Base-by-base conservation (phyloP, 768 basidiomycete species). In the Panus rudis region DNA sequence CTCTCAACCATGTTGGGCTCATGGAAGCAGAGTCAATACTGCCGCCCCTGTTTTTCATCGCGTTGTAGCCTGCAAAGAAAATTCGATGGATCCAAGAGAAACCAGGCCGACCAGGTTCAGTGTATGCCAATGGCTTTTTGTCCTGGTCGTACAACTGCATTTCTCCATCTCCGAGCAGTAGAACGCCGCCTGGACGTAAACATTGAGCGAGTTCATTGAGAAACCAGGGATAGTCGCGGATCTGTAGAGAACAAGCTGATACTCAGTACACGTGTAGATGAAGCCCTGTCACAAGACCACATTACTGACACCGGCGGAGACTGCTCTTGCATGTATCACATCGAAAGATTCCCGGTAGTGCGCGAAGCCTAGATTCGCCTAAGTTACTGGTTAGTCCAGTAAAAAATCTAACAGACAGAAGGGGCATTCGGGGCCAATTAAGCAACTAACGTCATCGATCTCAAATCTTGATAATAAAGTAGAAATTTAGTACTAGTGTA, bases 331-430 rank as follows among this genome's bases (percentile, higher is more conserved):
- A 46, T 65, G 62, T 8, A 63, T 51, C 12, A 65, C 54, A 39
- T 65, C 62, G 46, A 61, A 63, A 19, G 47, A 44, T 8, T 51
- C 51, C 25, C 45, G 39, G 35, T 57, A 65, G 40, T 65, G 63
- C n/a, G 55, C 31, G 37, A 65, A 63, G 0, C 63, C 63, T 12
- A 63, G 57, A 42, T 62, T 61, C 10, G 60, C 60, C 63, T 64
- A 27, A 4, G 19, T 26, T 32, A 21, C 41, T 6, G 19, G 25
- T 44, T 32, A 48, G 49, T 43, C 31, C 31, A 11, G 21, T 32
- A 12, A n/a, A 10, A 19, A 22, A 19, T 30, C 4, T 22, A 35
- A 22, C 17, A 23, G 22, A 35, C 16, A 13, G n/a, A n/a, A 11
- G 30, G 39, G 14, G 12, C 14, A 6, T 26, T 14, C 8, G 16